Evolutionary conservation across 805 yeast genomes (phyloP), one percentile per base, ranked within the genome.

Genomic region (Nakazawaea wyomingensis): DNA sequence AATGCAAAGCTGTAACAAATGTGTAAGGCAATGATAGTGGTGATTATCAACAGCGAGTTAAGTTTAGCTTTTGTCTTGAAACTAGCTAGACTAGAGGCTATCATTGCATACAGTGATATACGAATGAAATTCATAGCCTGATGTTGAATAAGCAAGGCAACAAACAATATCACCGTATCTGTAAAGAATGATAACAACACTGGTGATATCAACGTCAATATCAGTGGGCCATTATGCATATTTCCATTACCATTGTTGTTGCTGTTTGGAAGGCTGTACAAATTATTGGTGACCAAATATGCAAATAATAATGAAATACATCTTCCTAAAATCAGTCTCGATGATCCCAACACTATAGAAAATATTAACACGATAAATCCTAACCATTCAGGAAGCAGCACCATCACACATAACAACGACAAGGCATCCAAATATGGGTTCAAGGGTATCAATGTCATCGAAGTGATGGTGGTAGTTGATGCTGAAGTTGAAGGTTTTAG

Each of bases 81-180:
- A 1, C 66, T 60, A 0, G 65, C 59, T 18, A 64, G 34, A 20
- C 50, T 60, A 11, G 65, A 54, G 1, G 66, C 66, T n/a, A 64
- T 50, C 31, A 59, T 50, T 0, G 66, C 58, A 46, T 62, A 63
- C 5, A 66, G 59, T 27, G 61, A 46, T 54, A 61, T 28, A 56
- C 58, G 10, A 58, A 48, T 18, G 39, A 32, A 16, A 18, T 37
- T 17, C 43, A 46, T 20, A 31, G 34, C 26, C 33, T 42, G 45
- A 19, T 26, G 30, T 24, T 35, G 47, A 9, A 35, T 9, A 5
- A 37, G 11, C 7, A 38, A 21, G 4, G 26, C 18, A 4, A 19
- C 17, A 22, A 37, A 37, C 17, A 37, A 37, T 4, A 37, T 37
- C 35, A 28, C 6, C 16, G 27, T 9, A 31, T 37, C 46, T 14